A percentile compares a stretch with the other conserved stretches of the same genome.
Conservation (phyloP, 1,284 basidiomycete genomes). For the Ganoderma sp. region DNA sequence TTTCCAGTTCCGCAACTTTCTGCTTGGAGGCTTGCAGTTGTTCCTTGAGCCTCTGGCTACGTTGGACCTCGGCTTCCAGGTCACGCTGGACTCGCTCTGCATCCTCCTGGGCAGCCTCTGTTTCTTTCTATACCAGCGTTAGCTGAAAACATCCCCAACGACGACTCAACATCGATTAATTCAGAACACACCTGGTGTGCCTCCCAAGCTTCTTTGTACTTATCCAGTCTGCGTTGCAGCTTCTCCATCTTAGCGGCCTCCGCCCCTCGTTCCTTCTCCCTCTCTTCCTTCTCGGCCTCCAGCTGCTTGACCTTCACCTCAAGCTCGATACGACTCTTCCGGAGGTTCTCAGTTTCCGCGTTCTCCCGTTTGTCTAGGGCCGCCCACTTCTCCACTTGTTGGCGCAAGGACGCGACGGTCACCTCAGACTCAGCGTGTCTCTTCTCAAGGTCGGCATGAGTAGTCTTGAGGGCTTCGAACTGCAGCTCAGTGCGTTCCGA, state of each 20-base stretch:
- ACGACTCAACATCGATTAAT: not conserved
- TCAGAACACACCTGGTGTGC: conserved; percentile 27
- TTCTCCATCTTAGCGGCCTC: conserved; percentile 34
- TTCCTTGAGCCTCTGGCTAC: conserved; percentile 50
- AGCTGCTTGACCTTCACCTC: conserved; percentile 60
- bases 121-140: conserved; percentile 39
- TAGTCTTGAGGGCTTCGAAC: conserved; percentile 60
- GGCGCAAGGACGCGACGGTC: conserved; percentile 57
- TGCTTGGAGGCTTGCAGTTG: conserved; percentile 46
- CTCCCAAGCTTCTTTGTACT: conserved; percentile 34
- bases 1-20: conserved; percentile 27
- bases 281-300: conserved; percentile 47
- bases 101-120: conserved; percentile 42
- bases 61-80: conserved; percentile 39
- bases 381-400: conserved; percentile 72
- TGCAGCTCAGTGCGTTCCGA: conserved; percentile 63
- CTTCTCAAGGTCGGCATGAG: conserved; percentile 58
- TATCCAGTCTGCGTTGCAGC: conserved; percentile 34
- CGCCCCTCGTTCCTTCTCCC: conserved; percentile 37
- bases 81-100: conserved; percentile 41
- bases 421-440: conserved; percentile 62
- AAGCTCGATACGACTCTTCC: conserved; percentile 60
- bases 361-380: conserved; percentile 67
- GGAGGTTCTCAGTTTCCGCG: conserved; percentile 58
- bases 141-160: not conserved